These are phyloP conservation scores for Spergularia azorica DNA, from an alignment of 179 eudicot species.

Conservation along the genomic window DNA sequence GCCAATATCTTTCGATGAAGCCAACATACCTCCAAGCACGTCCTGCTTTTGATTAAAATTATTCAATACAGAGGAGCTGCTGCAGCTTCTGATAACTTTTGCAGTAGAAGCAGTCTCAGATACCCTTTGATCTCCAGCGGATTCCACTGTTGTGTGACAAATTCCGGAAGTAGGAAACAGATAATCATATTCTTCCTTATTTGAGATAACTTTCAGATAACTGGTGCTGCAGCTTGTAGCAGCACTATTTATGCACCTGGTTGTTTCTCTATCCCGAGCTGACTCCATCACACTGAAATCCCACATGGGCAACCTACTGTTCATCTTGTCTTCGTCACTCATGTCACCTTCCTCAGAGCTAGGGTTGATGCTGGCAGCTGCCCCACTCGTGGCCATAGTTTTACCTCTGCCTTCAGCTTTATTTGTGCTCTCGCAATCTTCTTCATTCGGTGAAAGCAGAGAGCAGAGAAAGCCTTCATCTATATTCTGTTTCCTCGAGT, in stretches of 20 bases:
- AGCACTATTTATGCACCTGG: background rate
- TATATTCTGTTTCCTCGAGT: background rate
- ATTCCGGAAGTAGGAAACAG: background rate
- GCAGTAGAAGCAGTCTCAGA: background rate
- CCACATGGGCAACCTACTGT: background rate
- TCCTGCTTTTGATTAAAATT: background rate
- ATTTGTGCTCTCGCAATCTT: background rate
- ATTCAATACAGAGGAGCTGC: constrained; percentile 1
- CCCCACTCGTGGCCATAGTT: background rate
- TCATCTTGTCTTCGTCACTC: background rate
- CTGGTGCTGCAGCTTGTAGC: background rate
- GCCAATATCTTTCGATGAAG: background rate
- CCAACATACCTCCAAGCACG: background rate
- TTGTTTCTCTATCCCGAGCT: background rate
- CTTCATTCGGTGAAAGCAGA: background rate
- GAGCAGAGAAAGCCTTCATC: background rate
- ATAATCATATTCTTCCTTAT: background rate
- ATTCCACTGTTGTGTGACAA: background rate
- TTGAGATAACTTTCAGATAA: background rate
- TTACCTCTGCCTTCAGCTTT: background rate
- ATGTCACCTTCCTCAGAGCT: background rate
- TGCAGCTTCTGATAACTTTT: background rate
- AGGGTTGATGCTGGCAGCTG: background rate
- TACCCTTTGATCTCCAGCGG: background rate
- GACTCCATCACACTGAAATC: background rate